phyloP scores from a whole-genome alignment of 2,329 filamentous ascomycete species.

The Trichocomaceae sp. region DNA sequence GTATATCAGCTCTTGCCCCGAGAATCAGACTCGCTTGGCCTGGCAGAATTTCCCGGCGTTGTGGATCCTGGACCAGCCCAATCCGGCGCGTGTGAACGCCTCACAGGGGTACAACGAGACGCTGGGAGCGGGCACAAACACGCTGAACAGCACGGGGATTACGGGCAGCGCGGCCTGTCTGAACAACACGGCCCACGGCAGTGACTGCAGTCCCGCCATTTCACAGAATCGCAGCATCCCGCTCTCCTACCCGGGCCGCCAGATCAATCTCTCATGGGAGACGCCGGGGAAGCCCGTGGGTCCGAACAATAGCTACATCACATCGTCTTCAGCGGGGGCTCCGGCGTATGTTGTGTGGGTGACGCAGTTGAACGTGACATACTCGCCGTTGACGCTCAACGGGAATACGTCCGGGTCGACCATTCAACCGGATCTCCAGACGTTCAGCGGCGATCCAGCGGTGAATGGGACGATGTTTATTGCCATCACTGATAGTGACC shows the following conservation, averaged over 20 bases:
- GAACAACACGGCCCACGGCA: slow-evolving; percentile 45
- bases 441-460: slow-evolving; percentile 61
- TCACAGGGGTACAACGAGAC: slow-evolving; percentile 60
- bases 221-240: slow-evolving; percentile 63
- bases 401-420: slow-evolving; percentile 53
- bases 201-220: slow-evolving; percentile 58
- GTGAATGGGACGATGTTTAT: slow-evolving; percentile 77
- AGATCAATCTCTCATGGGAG: slow-evolving; percentile 69
- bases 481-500: slow-evolving; percentile 62
- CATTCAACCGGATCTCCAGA: slow-evolving; percentile 63
- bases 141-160: slow-evolving; percentile 32
- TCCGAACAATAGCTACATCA: slow-evolving; percentile 77
- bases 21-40: slow-evolving; percentile 63
- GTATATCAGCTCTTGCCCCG: slow-evolving; percentile 70
- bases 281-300: slow-evolving; percentile 60
- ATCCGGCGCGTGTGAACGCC: slow-evolving; percentile 60
- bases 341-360: slow-evolving; percentile 71
- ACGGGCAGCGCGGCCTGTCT: slow-evolving; percentile 49
- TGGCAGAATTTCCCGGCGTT: slow-evolving; percentile 82
- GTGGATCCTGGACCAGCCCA: slow-evolving; percentile 68
- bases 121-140: slow-evolving; percentile 31
- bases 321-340: slow-evolving; percentile 49
- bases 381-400: slow-evolving; percentile 53
- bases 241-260: slow-evolving; percentile 66
- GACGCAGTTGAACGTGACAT: slow-evolving; percentile 68